Evolutionary conservation across 2,329 filamentous ascomycete species (phyloP), one percentile per base, ranked within the genome.

Genomic region (Lachnellula suecica): DNA sequence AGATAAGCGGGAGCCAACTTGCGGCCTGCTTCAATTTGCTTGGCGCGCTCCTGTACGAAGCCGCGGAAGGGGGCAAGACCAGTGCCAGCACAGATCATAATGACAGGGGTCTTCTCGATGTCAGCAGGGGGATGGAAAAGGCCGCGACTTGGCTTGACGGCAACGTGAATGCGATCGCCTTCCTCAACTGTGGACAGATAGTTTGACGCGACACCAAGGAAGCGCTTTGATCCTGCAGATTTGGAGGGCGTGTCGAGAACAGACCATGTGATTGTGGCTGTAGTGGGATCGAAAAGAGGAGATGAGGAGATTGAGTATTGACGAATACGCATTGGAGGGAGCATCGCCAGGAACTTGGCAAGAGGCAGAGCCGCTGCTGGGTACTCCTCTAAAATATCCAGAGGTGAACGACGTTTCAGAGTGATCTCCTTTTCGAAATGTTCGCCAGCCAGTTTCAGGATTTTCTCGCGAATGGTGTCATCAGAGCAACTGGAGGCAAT

Each of bases 241-340:
- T 58, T 61, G 0, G 77, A 73, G 0, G 74, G 72, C 3, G 72
- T 70, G 47, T 79, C 74, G 31, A 83, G 71, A 2, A 86, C 78
- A 9, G 74, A 74, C 66, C 82, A 84, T 1, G 82, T 92, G 20
- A 95, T 75, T 8, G 74, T 73, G 1, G 79, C 81, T 4, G 68
- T 63, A 23, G 34, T 23, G 42, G 52, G n/a, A 22, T 42, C 42
- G 5, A 73, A 74, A 0, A 89, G 74, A 0, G 88, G 86, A 0
- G 87, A 89, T 0, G 87, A 91, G 0, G 88, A 91, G 63, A 92
- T 90, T 27, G 84, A 89, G 73, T 91, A 91, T 67, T 89, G 85
- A n/a, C 88, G 80, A 35, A 89, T 78, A 24, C 88, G 83, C 84
- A 94, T 89, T 0, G 88, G 85, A 2, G 87, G 87, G 1, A 91